phyloP scores from a whole-genome alignment of 2,329 filamentous ascomycete genomes.

The Colletotrichum scovillei region DNA sequence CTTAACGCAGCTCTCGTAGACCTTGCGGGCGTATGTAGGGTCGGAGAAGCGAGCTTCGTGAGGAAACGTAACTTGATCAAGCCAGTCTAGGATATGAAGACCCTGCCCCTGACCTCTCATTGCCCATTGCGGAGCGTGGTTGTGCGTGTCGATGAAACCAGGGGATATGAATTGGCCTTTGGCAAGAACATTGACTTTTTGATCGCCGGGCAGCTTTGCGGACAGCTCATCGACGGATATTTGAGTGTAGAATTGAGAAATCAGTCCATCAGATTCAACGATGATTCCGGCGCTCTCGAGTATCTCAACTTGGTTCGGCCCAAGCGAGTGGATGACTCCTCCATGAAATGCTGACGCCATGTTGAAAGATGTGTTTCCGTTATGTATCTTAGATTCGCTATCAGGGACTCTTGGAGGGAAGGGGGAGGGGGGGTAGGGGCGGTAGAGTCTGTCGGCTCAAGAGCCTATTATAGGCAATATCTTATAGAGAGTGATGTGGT shows the following conservation, averaged over 20 bases:
- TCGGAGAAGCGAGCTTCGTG: slow-evolving; percentile 71
- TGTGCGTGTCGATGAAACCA: slow-evolving; percentile 75
- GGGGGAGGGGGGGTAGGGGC: too few species aligned
- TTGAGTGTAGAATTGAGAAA: slow-evolving; percentile 39
- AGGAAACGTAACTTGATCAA: slow-evolving; percentile 72
- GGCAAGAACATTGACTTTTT: slow-evolving; percentile 44
- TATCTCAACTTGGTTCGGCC: slow-evolving; percentile 47
- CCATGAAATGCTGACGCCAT: slow-evolving; percentile 49
- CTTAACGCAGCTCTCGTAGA: slow-evolving; percentile 64
- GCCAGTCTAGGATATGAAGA: slow-evolving; percentile 71
- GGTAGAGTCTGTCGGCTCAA: neutral
- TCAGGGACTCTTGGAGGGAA: too few species aligned
- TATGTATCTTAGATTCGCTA: too few species aligned
- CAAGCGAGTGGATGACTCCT: slow-evolving; percentile 53
- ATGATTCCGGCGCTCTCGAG: slow-evolving; percentile 51
- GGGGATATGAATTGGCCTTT: slow-evolving; percentile 66
- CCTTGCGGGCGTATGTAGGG: slow-evolving; percentile 59
- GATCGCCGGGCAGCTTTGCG: slow-evolving; percentile 21
- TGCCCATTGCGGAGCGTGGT: slow-evolving; percentile 71
- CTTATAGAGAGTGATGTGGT: neutral
- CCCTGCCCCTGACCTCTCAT: slow-evolving; percentile 61
- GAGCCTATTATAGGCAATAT: neutral
- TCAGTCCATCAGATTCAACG: slow-evolving; percentile 40
- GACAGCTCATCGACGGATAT: slow-evolving; percentile 8
- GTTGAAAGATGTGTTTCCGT: neutral